Base-by-base conservation (phyloP, 495 filamentous ascomycete genomes). In the Tuber brumale region DNA sequence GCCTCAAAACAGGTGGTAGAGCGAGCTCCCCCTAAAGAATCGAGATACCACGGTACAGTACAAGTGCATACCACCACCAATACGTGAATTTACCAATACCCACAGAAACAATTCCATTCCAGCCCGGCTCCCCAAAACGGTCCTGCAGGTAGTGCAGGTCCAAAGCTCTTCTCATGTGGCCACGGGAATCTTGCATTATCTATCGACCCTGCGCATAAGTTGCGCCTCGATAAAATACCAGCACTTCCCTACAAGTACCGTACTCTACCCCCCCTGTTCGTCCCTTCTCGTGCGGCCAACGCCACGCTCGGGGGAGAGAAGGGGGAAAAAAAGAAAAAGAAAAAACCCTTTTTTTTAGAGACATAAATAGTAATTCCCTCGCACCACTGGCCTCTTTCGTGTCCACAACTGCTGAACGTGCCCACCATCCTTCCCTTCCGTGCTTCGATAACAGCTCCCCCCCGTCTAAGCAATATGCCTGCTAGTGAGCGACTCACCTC, bases 331-430 rank as follows among this genome's bases (percentile, higher is more conserved):
- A 51, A 23, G 18, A n/a, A n/a, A 51, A 51, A 51, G 0, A 51
- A 9, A n/a, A n/a, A 23, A 23, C 37, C 37, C 1, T 39, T 39
- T 39, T 39, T 57, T 57, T 27, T 27, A 57, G 18, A 27, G 51
- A 27, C n/a, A 61, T 31, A 61, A 61, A 61, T 61, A 61, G 51
- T 31, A 61, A 61, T 61, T 61, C 51, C 51, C 51, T 61, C 51
- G 51, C 51, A 61, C 4, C 4, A 61, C 21, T 61, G n/a, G 51
- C n/a, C 51, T 1, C n/a, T 27, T 57, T 57, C 51, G n/a, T 27
- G 51, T 3, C 23, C 51, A 57, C 51, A 16, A 16, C 51, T 12
- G 51, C n/a, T 61, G n/a, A n/a, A 31, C 51, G 10, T 61, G 27
- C 10, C n/a, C 51, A 61, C 51, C 51, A 61, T n/a, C 51, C 51